These are phyloP conservation scores for Dacryopinax spathularia DNA, from an alignment of 768 basidiomycete species.

Conservation along the genomic window DNA sequence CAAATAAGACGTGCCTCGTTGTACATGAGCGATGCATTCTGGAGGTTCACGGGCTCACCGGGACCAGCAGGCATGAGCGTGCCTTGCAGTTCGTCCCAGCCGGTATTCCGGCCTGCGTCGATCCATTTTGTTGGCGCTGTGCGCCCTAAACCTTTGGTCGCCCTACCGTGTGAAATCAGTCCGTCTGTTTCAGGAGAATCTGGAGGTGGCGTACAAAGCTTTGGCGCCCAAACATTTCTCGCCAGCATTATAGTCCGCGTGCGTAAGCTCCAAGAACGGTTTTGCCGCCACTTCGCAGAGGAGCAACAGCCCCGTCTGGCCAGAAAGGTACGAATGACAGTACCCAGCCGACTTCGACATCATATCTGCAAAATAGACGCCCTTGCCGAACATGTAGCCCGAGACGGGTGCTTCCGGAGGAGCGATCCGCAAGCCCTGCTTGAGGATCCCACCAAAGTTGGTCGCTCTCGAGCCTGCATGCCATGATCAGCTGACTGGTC, in stretches of 20 bases:
- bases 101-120: constrained; percentile 40
- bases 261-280: constrained; percentile 36
- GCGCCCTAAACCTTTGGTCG: constrained; percentile 42
- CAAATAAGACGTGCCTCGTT: constrained; percentile 35
- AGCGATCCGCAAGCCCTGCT: constrained; percentile 49
- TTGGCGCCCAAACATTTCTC: constrained; percentile 30
- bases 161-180: constrained; percentile 21
- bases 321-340: constrained; percentile 37
- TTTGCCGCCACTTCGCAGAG: constrained; percentile 47
- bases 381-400: constrained; percentile 48
- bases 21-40: constrained; percentile 32
- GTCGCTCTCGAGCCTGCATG: constrained; percentile 38
- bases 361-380: constrained; percentile 54
- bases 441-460: constrained; percentile 46
- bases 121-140: constrained; percentile 43
- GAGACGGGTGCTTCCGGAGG: constrained; percentile 37
- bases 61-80: constrained; percentile 48
- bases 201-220: constrained; percentile 24
- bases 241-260: constrained; percentile 39
- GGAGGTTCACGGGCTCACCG: constrained; percentile 22
- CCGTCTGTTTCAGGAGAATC: background rate
- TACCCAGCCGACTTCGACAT: constrained; percentile 54
- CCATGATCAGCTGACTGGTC: background rate
- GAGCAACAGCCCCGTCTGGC: constrained; percentile 39
- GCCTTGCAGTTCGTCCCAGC: constrained; percentile 36